Percentiles rank a stretch among this genome's conserved stretches.
Evolutionary conservation across 768 basidiomycete species (phyloP).

Genomic region (Panus rudis): DNA sequence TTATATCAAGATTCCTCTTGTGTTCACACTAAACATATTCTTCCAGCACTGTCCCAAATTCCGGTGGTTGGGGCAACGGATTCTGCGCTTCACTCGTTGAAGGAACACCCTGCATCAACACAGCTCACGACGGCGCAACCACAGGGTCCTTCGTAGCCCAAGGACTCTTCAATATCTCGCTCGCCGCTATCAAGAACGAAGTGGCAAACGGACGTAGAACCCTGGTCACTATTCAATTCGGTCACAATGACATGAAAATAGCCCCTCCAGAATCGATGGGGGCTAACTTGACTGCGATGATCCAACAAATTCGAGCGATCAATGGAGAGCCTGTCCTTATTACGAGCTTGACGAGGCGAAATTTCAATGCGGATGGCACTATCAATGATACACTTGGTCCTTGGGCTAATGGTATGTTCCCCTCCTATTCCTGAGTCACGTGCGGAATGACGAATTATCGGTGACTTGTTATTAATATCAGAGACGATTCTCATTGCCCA

Average conservation of each 20-base stretch:
- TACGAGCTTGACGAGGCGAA: no score
- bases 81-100: slow-evolving; percentile 18
- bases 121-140: slow-evolving; percentile 35
- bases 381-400: no score
- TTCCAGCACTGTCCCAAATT: no score
- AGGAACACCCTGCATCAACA: slow-evolving; percentile 33
- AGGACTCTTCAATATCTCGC: slow-evolving; percentile 31
- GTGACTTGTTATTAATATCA: no score
- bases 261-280: slow-evolving; percentile 39
- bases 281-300: slow-evolving; percentile 34
- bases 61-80: neutral
- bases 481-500: no score
- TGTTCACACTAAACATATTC: no score
- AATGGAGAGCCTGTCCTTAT: no score
- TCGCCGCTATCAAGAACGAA: slow-evolving; percentile 27
- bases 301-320: slow-evolving; percentile 17
- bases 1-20: no score
- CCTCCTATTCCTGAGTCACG: no score
- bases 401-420: no score
- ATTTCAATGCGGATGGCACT: no score
- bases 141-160: slow-evolving; percentile 33
- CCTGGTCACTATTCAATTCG: slow-evolving; percentile 36
- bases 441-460: no score
- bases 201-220: slow-evolving; percentile 30
- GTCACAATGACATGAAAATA: slow-evolving; percentile 31